Conservation (phyloP, 352 stramenopile species). For the Phytopythium boreale region DNA sequence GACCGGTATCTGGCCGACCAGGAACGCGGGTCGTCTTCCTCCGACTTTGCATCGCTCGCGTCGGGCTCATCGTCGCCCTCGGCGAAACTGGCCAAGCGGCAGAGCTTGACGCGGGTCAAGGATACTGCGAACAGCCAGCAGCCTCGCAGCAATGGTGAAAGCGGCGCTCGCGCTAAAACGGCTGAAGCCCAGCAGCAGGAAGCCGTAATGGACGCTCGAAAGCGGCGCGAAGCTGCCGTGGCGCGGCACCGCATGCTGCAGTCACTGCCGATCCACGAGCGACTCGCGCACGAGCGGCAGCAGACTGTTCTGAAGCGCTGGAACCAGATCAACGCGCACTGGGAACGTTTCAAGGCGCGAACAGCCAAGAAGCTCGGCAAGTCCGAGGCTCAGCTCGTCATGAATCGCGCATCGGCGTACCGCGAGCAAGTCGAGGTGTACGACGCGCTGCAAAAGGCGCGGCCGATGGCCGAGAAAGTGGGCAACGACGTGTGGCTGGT, state of each 20-base stretch:
- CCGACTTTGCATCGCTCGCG: slow-evolving; percentile 25
- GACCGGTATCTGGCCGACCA: slow-evolving; percentile 55
- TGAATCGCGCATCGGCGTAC: slow-evolving; percentile 80
- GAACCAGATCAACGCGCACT: slow-evolving; percentile 65
- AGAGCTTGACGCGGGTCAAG: slow-evolving; percentile 26
- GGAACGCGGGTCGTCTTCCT: slow-evolving; percentile 19
- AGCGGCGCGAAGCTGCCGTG: slow-evolving; percentile 42
- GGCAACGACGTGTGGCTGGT: slow-evolving; percentile 89
- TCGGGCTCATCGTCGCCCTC: background rate
- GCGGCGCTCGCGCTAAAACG: background rate
- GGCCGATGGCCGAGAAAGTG: slow-evolving; percentile 85
- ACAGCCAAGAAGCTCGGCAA: slow-evolving; percentile 63
- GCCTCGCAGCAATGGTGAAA: background rate
- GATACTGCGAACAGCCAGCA: slow-evolving; percentile 8
- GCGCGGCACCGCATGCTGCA: slow-evolving; percentile 63
- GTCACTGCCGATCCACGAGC: slow-evolving; percentile 68
- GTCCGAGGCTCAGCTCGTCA: slow-evolving; percentile 73
- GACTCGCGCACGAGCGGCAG: slow-evolving; percentile 57
- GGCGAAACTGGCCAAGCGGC: slow-evolving; percentile 31
- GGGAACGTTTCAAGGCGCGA: slow-evolving; percentile 64
- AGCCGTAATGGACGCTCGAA: slow-evolving; percentile 26
- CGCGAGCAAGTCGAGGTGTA: slow-evolving; percentile 90
- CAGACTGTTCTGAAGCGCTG: slow-evolving; percentile 69
- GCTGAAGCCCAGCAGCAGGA: slow-evolving; percentile 5
- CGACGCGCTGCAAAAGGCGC: slow-evolving; percentile 85